Evolutionary conservation across 2,329 filamentous ascomycete genomes (phyloP), one percentile per base, ranked within the genome.

Genomic region (Colletotrichum sp.): DNA sequence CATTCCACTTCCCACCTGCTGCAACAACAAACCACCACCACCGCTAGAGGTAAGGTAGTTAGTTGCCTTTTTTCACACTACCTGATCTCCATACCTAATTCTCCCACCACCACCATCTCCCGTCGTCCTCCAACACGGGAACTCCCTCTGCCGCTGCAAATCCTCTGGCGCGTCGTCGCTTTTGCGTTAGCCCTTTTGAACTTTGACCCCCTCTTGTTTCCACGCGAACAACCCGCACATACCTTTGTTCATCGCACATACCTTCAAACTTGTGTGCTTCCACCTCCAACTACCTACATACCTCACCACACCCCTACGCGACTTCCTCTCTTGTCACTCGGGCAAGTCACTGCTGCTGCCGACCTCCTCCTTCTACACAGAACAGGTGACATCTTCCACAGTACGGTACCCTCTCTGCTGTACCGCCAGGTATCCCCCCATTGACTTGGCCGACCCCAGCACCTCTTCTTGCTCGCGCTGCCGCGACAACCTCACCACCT

Each of bases 181-280:
- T 52, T 52, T 52, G 43, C n/a, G n/a, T 52, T 52, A 52, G 43
- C 4, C 43, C 43, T 21, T 52, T 15, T 13, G 43, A 36, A 26
- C 56, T 70, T 70, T 62, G 56, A 70, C 67, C 58, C 62, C 72
- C 43, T 52, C 38, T 73, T 60, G 73, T 68, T 76, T 69, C 70
- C 30, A 30, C 73, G 52, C 55, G 73, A 72, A 72, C 73, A 56
- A n/a, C 16, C 32, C 32, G 55, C 72, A 75, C 72, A 72, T 69
- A 61, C 66, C 32, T 61, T 60, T 48, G 55, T 13, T 9, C 24
- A 66, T 52, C 38, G 62, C 62, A 66, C 62, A 66, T 66, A 66
- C 62, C 67, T 62, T 70, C 56, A 24, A 21, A 28, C 55, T 28
- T 18, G 55, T 58, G 43, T 28, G 55, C 55, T 26, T 28, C 21